Evolutionary conservation across 441 rosid genomes (phyloP).

Genomic region (Mallotus japonicus): DNA sequence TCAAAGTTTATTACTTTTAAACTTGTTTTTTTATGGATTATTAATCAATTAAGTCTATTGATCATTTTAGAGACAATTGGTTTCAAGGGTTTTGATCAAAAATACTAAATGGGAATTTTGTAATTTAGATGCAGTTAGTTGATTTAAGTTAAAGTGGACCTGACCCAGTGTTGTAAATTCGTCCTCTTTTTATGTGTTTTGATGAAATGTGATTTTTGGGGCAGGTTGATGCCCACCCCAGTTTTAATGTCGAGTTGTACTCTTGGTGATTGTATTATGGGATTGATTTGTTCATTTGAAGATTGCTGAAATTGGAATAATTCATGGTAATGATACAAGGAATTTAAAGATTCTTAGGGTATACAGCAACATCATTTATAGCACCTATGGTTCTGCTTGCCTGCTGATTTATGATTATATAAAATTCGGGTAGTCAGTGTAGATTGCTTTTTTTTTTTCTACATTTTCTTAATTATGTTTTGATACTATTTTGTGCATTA

Average conservation of each 20-base stretch:
- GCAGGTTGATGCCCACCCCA: background rate
- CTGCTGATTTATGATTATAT: background rate
- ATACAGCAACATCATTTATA: background rate
- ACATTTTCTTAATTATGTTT: background rate
- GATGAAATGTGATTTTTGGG: background rate
- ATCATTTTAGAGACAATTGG: background rate
- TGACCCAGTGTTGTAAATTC: background rate
- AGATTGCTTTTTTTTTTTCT: background rate
- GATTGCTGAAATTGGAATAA: background rate
- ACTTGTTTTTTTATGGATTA: background rate
- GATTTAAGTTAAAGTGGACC: background rate
- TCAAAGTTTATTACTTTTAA: background rate
- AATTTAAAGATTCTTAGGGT: background rate
- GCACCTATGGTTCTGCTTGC: background rate
- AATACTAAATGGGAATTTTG: background rate
- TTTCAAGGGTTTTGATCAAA: background rate
- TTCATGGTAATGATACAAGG: background rate
- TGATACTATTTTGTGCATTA: too few relatives aligned
- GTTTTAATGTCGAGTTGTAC: too few relatives aligned
- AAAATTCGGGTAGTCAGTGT: background rate
- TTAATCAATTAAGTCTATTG: background rate
- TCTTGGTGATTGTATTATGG: background rate
- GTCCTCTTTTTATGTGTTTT: background rate
- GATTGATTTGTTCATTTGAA: background rate
- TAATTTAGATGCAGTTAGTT: slow-evolving; percentile 5